phyloP scores from a whole-genome alignment of 441 rosid species.

The Adansonia rubrostipa region DNA sequence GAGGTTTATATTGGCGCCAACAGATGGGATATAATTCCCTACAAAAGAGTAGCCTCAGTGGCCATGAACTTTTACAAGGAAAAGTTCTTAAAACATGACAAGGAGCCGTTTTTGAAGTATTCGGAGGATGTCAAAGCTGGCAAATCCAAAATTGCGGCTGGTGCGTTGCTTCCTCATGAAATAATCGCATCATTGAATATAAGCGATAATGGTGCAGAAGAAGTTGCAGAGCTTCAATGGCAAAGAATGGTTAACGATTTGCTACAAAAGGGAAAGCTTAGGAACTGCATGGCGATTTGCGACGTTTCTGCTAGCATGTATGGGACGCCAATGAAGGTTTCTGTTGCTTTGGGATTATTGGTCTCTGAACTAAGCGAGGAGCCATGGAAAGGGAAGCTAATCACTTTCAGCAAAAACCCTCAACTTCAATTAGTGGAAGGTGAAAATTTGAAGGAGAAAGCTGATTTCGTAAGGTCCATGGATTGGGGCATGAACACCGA shows the following conservation, averaged over 20 bases:
- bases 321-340: conserved; percentile 58
- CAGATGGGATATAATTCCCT: conserved; percentile 44
- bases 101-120: conserved; percentile 38
- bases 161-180: conserved; percentile 59
- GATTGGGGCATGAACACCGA: conserved; percentile 38
- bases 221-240: conserved; percentile 56
- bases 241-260: conserved; percentile 54
- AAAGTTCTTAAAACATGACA: conserved; percentile 45
- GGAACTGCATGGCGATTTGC: conserved; percentile 54
- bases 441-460: conserved; percentile 34
- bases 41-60: conserved; percentile 54
- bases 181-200: conserved; percentile 34
- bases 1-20: conserved; percentile 56
- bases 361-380: conserved; percentile 58
- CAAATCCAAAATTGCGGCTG: conserved; percentile 45
- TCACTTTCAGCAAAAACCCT: conserved; percentile 56
- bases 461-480: conserved; percentile 39
- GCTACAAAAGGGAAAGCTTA: conserved; percentile 45
- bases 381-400: conserved; percentile 61
- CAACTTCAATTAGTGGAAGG: conserved; percentile 48
- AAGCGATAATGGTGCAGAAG: conserved; percentile 35
- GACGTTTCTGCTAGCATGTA: conserved; percentile 59
- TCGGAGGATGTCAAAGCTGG: conserved; percentile 40
- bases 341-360: conserved; percentile 60
- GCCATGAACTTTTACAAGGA: conserved; percentile 54